Evolutionary conservation across 208 protist species (phyloP).

Genomic region (Sergeia podlipaevii): DNA sequence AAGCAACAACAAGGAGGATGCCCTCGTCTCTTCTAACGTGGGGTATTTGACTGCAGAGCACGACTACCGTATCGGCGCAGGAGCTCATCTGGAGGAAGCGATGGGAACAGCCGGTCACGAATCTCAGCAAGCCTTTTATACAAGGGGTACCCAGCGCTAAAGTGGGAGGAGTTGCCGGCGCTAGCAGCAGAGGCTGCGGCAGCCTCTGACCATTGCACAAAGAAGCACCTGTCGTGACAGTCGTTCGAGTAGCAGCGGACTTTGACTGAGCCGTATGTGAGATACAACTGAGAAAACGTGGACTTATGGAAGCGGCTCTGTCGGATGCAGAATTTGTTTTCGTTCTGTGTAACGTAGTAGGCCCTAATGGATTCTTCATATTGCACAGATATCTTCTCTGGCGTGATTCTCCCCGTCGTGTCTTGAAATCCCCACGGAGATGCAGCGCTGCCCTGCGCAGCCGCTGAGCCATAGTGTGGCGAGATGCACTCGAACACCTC

Average conservation of each 20-base stretch:
- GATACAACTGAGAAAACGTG: conserved; percentile 82
- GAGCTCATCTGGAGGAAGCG: conserved; percentile 63
- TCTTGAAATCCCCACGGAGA: background rate
- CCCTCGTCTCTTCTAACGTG: background rate
- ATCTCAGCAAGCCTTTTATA: conserved; percentile 60
- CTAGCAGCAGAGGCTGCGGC: conserved; percentile 2
- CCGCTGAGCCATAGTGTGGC: conserved; percentile 32
- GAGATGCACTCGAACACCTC: conserved; percentile 74
- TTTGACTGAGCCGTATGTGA: conserved; percentile 89
- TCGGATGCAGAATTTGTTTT: conserved; percentile 68
- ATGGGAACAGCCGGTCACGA: conserved; percentile 53
- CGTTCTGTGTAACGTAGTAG: conserved; percentile 84
- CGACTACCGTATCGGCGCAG: conserved; percentile 63
- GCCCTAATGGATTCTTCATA: conserved; percentile 75
- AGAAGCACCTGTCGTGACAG: conserved; percentile 67
- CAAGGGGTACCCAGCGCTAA: conserved; percentile 50
- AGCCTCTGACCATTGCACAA: conserved; percentile 70
- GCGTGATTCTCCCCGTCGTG: conserved; percentile 16
- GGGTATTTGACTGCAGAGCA: conserved; percentile 19
- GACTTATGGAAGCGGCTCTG: conserved; percentile 46
- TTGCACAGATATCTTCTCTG: conserved; percentile 53
- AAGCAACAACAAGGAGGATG: background rate
- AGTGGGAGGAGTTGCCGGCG: background rate
- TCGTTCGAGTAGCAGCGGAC: conserved; percentile 88
- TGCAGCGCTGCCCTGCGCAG: background rate